Conservation (phyloP, 176 grass and related monocot species). For the Calamus simplicifolius region DNA sequence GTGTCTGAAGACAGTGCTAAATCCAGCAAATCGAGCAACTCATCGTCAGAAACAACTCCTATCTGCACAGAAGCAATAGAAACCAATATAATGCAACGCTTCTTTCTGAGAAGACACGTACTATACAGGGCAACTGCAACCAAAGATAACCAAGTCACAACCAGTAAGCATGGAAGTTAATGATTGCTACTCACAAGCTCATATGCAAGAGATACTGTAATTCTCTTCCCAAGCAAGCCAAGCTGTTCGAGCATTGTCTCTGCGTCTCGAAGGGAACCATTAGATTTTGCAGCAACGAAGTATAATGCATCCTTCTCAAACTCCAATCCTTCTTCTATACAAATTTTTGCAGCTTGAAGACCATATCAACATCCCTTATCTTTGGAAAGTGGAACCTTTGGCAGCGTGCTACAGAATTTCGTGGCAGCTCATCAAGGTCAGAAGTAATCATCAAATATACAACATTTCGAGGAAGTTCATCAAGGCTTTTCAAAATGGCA, state of each 20-base stretch:
- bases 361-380: conserved; percentile 71
- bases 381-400: conserved; percentile 97
- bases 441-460: conserved; percentile 95
- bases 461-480: conserved; percentile 58
- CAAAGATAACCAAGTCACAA: not conserved
- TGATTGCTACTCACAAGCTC: conserved; percentile 54
- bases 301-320: conserved; percentile 84
- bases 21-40: conserved; percentile 85
- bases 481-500: conserved; percentile 73
- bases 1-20: conserved; percentile 95
- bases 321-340: conserved; percentile 72
- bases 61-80: conserved; percentile 51
- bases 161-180: not conserved
- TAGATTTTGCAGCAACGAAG: conserved; percentile 84
- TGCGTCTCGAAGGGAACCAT: conserved; percentile 85
- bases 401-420: conserved; percentile 62
- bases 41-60: conserved; percentile 90
- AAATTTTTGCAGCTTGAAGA: conserved; percentile 74
- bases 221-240: conserved; percentile 82
- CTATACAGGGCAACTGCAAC: not conserved
- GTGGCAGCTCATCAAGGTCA: conserved; percentile 59
- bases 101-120: no score
- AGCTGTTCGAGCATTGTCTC: conserved; percentile 99
- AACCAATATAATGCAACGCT: not conserved
- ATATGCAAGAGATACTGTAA: conserved; percentile 89